Conservation (phyloP, 2,329 filamentous ascomycete species). For the Rosellinia necatrix region DNA sequence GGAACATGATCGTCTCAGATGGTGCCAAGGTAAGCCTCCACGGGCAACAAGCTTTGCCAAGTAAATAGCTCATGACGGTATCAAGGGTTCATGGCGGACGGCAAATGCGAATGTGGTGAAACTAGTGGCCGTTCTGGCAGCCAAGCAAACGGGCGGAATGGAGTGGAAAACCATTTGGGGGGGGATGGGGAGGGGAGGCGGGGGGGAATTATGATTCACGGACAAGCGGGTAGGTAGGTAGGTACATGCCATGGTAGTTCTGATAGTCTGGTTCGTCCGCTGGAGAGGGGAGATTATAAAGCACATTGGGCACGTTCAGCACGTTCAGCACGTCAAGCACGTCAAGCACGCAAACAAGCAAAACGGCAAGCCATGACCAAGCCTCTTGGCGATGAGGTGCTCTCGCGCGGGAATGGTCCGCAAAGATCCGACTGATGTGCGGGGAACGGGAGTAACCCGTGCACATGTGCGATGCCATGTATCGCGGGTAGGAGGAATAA, state of each 20-base stretch:
- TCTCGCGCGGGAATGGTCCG: slow-evolving; percentile 9
- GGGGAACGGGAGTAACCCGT: slow-evolving; percentile 16
- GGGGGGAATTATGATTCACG: no score
- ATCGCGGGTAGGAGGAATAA: no score
- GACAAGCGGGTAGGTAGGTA: no score
- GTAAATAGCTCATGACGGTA: slow-evolving; percentile 26
- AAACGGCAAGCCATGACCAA: slow-evolving; percentile 1
- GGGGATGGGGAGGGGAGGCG: no score
- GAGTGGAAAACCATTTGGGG: no score
- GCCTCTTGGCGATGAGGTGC: slow-evolving; percentile 23
- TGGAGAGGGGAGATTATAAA: no score
- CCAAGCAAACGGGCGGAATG: no score
- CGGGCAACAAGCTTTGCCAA: slow-evolving; percentile 46
- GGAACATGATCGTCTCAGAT: slow-evolving; percentile 9
- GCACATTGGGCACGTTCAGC: no score
- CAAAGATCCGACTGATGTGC: slow-evolving; percentile 13
- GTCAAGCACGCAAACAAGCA: not conserved
- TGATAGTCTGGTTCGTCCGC: no score
- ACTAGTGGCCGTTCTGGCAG: not conserved
- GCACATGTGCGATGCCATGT: not conserved
- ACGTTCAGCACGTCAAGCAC: not conserved
- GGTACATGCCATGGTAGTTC: no score
- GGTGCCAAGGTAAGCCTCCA: slow-evolving; percentile 36
- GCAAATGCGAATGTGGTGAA: slow-evolving; percentile 13
- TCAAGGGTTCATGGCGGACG: not conserved